A percentile compares a stretch with the other conserved stretches of the same genome.
Conservation (phyloP, 345 rosid genomes). For the Eucalyptus marginata region DNA sequence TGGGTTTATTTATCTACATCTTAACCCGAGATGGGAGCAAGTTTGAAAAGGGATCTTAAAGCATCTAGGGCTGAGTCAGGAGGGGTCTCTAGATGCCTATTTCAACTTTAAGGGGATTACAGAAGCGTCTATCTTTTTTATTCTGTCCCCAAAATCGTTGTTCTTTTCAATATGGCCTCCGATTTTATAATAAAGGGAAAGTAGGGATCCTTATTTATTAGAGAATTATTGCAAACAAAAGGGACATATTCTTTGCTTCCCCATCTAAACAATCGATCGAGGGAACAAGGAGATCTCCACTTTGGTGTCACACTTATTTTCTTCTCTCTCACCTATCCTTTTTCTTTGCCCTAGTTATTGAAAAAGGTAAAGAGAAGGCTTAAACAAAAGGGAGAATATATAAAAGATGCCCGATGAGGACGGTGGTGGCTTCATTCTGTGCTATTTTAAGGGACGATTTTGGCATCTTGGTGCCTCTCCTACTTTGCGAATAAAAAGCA, state of each 20-base stretch:
- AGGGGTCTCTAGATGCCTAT: background rate
- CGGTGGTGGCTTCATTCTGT: background rate
- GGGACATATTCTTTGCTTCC: background rate
- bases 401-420: background rate
- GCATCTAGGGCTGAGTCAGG: background rate
- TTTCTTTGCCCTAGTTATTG: background rate
- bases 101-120: background rate
- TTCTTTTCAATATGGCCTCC: background rate
- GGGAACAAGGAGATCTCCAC: background rate
- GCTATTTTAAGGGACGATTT: background rate
- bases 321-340: background rate
- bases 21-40: background rate
- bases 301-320: background rate
- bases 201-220: background rate
- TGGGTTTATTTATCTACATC: background rate
- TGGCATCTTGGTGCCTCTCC: background rate
- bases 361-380: background rate
- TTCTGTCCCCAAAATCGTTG: background rate
- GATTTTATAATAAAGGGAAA: background rate
- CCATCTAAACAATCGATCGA: background rate
- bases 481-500: constrained; percentile 34
- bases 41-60: background rate
- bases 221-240: background rate
- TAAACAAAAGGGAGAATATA: background rate
- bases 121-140: background rate